Percentiles rank a stretch among this genome's conserved stretches.
Conservation (phyloP, 75 land plant genomes). For the Pseudotsuga menziesii region DNA sequence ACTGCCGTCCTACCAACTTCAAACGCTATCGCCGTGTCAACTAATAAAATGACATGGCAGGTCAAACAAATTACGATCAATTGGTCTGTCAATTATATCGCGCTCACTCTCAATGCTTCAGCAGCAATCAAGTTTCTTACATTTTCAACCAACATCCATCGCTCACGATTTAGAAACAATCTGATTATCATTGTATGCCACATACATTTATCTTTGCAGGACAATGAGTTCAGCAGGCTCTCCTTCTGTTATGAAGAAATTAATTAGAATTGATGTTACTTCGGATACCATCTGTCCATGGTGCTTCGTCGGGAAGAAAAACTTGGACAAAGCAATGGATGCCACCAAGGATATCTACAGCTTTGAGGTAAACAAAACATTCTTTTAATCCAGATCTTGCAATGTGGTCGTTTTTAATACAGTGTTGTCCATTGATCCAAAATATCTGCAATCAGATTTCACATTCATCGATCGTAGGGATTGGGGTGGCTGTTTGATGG, state of each 20-base stretch:
- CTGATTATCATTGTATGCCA: too few relatives aligned
- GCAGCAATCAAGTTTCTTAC: too few relatives aligned
- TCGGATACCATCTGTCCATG: slow-evolving; percentile 43
- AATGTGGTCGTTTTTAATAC: neutral
- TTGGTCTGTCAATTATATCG: too few relatives aligned
- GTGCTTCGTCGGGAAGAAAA: slow-evolving; percentile 41
- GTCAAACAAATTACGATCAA: too few relatives aligned
- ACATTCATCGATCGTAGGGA: neutral
- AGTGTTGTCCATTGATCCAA: neutral
- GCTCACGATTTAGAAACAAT: too few relatives aligned
- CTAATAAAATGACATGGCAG: too few relatives aligned
- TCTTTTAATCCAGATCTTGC: too few relatives aligned
- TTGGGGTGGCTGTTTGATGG: neutral
- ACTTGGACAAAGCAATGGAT: slow-evolving; percentile 31
- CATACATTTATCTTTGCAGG: neutral
- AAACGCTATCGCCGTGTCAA: too few relatives aligned
- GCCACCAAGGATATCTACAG: slow-evolving; percentile 16
- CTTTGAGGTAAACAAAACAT: slow-evolving; percentile 18
- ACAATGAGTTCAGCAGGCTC: neutral
- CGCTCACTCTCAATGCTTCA: too few relatives aligned
- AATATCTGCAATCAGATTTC: neutral
- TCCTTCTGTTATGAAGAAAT: slow-evolving; percentile 14
- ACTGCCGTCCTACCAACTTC: too few relatives aligned
- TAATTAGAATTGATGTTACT: slow-evolving; percentile 25
- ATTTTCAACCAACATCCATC: too few relatives aligned